Conservation (phyloP, 441 rosid species). For the Pelargonium australe region DNA sequence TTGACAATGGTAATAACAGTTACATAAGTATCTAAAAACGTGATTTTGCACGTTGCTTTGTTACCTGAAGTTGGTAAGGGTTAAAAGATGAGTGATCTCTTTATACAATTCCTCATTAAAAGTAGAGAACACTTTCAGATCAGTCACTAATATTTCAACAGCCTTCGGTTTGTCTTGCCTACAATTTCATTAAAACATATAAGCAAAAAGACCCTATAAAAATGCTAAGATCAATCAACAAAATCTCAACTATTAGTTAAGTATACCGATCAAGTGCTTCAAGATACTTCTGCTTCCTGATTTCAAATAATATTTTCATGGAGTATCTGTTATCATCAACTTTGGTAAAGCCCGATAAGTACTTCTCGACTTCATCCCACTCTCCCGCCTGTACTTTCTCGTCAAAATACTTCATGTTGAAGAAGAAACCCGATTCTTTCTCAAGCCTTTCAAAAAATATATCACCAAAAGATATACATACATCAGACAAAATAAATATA, state of each 20-base stretch:
- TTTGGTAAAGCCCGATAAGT: conserved; percentile 74
- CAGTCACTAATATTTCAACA: conserved; percentile 72
- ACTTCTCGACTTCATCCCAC: conserved; percentile 87
- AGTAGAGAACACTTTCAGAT: conserved; percentile 66
- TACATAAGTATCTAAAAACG: neutral
- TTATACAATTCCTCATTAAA: conserved; percentile 78
- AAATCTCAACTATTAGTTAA: neutral
- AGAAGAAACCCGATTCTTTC: conserved; percentile 77
- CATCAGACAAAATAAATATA: neutral
- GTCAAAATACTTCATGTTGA: conserved; percentile 69
- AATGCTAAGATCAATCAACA: neutral
- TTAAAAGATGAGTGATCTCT: conserved; percentile 71
- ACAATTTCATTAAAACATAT: conserved; percentile 13
- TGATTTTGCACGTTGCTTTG: neutral
- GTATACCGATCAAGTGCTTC: conserved; percentile 71
- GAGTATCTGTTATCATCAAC: conserved; percentile 82
- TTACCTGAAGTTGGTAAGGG: conserved; percentile 71
- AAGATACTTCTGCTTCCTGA: conserved; percentile 77
- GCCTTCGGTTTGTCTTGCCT: conserved; percentile 73
- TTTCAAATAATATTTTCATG: conserved; percentile 83
- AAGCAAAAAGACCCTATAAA: neutral
- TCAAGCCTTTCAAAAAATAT: conserved; percentile 40
- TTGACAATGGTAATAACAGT: too few relatives aligned
- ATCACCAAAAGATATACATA: neutral
- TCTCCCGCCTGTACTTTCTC: conserved; percentile 79